Base-by-base conservation (phyloP, 2,329 filamentous ascomycete genomes). In the Arthrobotrys megalospora region DNA sequence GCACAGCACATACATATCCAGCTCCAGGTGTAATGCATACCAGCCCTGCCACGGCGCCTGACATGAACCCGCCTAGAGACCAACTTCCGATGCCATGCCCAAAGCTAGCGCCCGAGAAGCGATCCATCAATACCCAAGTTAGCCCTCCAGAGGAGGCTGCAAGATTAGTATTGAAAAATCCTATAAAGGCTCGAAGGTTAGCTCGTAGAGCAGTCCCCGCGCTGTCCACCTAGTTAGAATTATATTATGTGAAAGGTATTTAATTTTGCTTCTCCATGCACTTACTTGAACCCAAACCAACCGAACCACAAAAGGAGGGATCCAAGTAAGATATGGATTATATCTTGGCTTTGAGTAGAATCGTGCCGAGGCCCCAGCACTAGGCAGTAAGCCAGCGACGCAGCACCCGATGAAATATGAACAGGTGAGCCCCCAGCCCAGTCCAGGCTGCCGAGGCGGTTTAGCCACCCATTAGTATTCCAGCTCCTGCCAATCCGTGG, bases 1-100 rank as follows among this genome's bases (percentile, higher is more conserved):
- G n/a, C 12, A n/a, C 1, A 28, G 5, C 48, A 52, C 48, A 2
- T 52, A 52, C 48, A 32, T 52, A 52, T 3, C 48, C 48, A n/a
- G 48, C 48, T 6, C 48, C 48, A n/a, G 48, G 48, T 52, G 48
- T 52, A 11, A 52, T 52, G 48, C 48, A 52, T 32, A 52, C 48
- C 11, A 52, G 48, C 12, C 48, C 48, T 7, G 48, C 48, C 2
- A 32, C 12, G 3, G 48, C 48, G 6, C 48, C 48, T 5, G 21
- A 28, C 48, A 52, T 52, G 10, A 52, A 52, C 11, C 48, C 48
- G 1, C 2, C 48, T 19, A 52, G 24, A 28, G 48, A 52, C 48
- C 48, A 52, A 32, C 12, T 21, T 32, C 48, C 24, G 12, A 32
- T 11, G 24, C 24, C n/a, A n/a, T n/a, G 10, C 10, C 48, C 21